Percentiles rank a stretch among this genome's conserved stretches.
These are phyloP conservation scores for Begonia masoniana DNA, from an alignment of 306 rosid species.

Conservation along the genomic window DNA sequence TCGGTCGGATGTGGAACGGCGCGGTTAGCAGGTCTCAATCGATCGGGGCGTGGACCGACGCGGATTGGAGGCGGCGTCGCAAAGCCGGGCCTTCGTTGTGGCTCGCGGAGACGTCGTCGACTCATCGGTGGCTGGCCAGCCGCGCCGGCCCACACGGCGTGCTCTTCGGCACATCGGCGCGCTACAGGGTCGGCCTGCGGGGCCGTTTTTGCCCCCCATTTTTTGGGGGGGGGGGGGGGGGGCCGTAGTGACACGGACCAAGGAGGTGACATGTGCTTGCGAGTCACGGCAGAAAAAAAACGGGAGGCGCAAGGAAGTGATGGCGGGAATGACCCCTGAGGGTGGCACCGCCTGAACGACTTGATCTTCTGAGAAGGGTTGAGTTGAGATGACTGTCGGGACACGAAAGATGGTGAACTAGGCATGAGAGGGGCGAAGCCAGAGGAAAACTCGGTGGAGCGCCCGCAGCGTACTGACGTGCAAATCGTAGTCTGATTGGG, in stretches of 20 bases:
- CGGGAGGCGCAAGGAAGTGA: not conserved
- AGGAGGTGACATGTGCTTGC: not conserved
- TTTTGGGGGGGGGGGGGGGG: not conserved
- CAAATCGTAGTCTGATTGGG: too few relatives aligned
- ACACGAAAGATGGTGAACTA: too few relatives aligned
- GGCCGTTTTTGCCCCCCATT: not conserved
- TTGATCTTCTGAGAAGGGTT: not conserved
- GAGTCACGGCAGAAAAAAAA: too few relatives aligned
- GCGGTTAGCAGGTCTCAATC: not conserved
- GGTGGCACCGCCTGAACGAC: not conserved
- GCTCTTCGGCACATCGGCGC: not conserved
- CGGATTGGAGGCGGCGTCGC: not conserved
- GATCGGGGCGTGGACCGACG: not conserved
- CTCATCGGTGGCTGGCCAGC: not conserved
- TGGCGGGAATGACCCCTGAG: too few relatives aligned
- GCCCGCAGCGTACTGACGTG: not conserved
- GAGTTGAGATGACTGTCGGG: not conserved
- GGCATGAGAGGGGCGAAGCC: too few relatives aligned
- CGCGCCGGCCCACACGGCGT: not conserved
- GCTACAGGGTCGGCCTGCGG: not conserved
- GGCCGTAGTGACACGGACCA: not conserved
- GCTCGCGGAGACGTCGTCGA: slow-evolving; percentile 2
- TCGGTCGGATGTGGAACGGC: not conserved
- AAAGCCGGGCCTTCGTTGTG: slow-evolving; percentile 10
- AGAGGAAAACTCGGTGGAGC: too few relatives aligned